Percentiles rank a stretch among this genome's conserved stretches.
These are phyloP conservation scores for Melanogaster broomeanus DNA, from an alignment of 768 basidiomycete genomes.

Conservation along the genomic window DNA sequence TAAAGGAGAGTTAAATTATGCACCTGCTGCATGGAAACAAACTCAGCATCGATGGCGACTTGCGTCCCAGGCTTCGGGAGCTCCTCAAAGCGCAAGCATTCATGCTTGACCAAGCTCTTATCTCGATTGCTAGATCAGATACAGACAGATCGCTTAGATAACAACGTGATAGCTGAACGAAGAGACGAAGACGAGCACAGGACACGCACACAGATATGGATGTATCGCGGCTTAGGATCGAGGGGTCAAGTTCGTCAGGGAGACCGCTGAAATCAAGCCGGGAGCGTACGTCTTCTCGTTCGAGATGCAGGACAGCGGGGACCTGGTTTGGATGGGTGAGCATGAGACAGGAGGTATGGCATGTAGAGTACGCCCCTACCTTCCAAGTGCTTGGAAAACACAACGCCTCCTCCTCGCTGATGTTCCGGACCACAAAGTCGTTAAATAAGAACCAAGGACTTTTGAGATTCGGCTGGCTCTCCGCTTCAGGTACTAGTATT, in stretches of 20 bases:
- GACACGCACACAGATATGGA: conserved; percentile 79
- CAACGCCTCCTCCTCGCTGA: conserved; percentile 84
- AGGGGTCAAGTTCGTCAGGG: conserved; percentile 66
- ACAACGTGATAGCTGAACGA: neutral
- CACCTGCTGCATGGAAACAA: conserved; percentile 95
- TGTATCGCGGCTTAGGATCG: conserved; percentile 81
- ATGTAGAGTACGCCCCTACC: conserved; percentile 43
- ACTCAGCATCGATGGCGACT: conserved; percentile 96
- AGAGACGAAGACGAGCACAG: neutral
- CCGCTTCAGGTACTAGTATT: conserved; percentile 67
- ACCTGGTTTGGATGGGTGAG: conserved; percentile 48
- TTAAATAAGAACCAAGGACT: conserved; percentile 95
- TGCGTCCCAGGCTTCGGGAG: conserved; percentile 84
- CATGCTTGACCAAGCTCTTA: conserved; percentile 71
- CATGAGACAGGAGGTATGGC: neutral
- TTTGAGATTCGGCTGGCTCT: conserved; percentile 37
- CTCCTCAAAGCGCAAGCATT: conserved; percentile 69
- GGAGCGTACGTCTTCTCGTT: conserved; percentile 63
- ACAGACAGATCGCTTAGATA: neutral
- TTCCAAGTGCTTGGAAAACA: conserved; percentile 93
- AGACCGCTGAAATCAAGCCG: conserved; percentile 65
- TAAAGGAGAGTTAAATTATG: neutral
- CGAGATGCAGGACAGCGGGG: conserved; percentile 89
- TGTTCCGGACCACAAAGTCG: conserved; percentile 87
- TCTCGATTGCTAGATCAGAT: conserved; percentile 67